phyloP scores from a whole-genome alignment of 345 rosid species.

The Gynandropsis gynandra region DNA sequence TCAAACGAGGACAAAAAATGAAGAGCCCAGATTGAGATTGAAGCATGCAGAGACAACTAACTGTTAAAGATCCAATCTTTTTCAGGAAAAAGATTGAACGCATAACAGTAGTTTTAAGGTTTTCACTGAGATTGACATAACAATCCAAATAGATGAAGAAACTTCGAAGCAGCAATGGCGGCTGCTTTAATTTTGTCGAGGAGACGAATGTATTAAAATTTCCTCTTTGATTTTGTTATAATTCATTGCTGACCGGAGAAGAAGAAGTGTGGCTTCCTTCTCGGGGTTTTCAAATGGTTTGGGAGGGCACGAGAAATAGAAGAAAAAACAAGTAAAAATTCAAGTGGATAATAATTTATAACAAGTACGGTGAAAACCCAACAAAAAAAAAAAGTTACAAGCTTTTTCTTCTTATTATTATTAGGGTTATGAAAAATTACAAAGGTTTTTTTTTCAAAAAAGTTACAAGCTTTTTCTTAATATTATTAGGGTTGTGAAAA shows the following conservation, averaged over 20 bases:
- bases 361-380: slow-evolving; percentile 19
- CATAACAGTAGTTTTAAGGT: slow-evolving; percentile 16
- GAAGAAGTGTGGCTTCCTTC: slow-evolving; percentile 46
- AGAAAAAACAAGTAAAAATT: neutral
- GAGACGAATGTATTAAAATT: slow-evolving; percentile 43
- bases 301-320: slow-evolving; percentile 35
- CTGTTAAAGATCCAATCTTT: slow-evolving; percentile 23
- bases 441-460: slow-evolving; percentile 18
- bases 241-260: slow-evolving; percentile 48
- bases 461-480: slow-evolving; percentile 5
- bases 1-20: slow-evolving; percentile 18
- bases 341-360: slow-evolving; percentile 2
- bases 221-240: slow-evolving; percentile 25
- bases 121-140: slow-evolving; percentile 17
- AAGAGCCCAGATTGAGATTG: slow-evolving; percentile 33
- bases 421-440: neutral
- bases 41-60: slow-evolving; percentile 39
- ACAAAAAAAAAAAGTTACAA: slow-evolving; percentile 14
- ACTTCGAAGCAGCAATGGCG: slow-evolving; percentile 27
- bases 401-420: neutral
- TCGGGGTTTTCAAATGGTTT: slow-evolving; percentile 89
- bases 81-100: slow-evolving; percentile 11
- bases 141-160: slow-evolving; percentile 11
- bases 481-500: neutral
- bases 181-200: slow-evolving; percentile 39